These are phyloP conservation scores for Pezicula radicicola DNA, from an alignment of 2,329 filamentous ascomycete genomes.

Conservation along the genomic window DNA sequence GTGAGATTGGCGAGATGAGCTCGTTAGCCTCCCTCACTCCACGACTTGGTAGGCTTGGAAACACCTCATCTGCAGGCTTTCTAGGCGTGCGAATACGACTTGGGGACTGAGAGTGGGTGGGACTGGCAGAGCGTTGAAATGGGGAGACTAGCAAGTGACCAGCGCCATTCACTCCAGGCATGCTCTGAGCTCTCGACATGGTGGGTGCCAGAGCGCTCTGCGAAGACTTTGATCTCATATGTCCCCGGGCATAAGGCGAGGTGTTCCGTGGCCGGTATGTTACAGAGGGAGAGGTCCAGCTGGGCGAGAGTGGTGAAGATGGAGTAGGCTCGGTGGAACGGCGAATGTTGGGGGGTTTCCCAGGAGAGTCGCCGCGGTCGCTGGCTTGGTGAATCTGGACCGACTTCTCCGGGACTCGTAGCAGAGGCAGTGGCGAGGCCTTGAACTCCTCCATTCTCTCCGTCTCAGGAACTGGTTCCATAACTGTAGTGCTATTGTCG, in stretches of 20 bases:
- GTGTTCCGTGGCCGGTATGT: slow-evolving; percentile 61
- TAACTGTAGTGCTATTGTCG: slow-evolving; percentile 29
- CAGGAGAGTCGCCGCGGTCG: slow-evolving; percentile 1
- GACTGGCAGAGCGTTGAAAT: slow-evolving; percentile 49
- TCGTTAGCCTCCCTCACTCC: slow-evolving; percentile 23
- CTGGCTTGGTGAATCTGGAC: slow-evolving; percentile 13
- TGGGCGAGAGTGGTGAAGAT: slow-evolving; percentile 47
- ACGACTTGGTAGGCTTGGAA: slow-evolving; percentile 49
- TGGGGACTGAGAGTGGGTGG: slow-evolving; percentile 51
- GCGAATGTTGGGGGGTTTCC: slow-evolving; percentile 51
- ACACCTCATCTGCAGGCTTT: slow-evolving; percentile 58
- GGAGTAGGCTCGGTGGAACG: slow-evolving; percentile 57
- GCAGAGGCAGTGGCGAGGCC: slow-evolving; percentile 51
- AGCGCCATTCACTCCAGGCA: slow-evolving; percentile 59
- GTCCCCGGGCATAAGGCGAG: slow-evolving; percentile 55
- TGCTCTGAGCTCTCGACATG: slow-evolving; percentile 62
- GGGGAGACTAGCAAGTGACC: slow-evolving; percentile 56
- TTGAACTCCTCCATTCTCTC: slow-evolving; percentile 67
- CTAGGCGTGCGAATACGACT: slow-evolving; percentile 48
- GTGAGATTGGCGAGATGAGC: slow-evolving; percentile 4
- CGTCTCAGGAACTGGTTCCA: slow-evolving; percentile 68
- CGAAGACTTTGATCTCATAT: slow-evolving; percentile 56
- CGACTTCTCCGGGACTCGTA: slow-evolving; percentile 38
- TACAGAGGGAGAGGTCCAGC: slow-evolving; percentile 36
- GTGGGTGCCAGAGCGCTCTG: slow-evolving; percentile 50